phyloP scores from a whole-genome alignment of 2,329 filamentous ascomycete genomes.

The Setomelanomma holmii region DNA sequence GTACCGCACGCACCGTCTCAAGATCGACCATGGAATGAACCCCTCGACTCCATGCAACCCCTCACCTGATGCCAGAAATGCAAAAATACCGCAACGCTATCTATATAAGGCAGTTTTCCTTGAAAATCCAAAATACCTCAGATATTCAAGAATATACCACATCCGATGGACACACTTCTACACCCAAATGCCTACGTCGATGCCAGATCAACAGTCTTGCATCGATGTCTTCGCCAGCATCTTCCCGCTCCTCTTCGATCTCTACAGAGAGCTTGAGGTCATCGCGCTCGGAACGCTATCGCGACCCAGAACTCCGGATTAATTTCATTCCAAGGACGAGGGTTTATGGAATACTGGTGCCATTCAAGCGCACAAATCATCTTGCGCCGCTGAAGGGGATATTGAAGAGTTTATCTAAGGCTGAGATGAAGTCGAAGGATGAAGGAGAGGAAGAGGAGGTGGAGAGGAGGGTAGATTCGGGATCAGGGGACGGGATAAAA shows the following conservation, averaged over 20 bases:
- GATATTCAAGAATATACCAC: neutral
- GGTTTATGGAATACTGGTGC: neutral
- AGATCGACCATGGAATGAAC: neutral
- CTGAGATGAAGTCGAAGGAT: neutral
- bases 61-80: neutral
- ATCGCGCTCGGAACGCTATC: conserved; percentile 1
- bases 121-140: too few species aligned
- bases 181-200: too few species aligned
- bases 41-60: neutral
- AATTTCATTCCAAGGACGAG: conserved; percentile 3
- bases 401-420: neutral
- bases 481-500: neutral
- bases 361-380: neutral
- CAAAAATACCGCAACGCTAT: too few species aligned
- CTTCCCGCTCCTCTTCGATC: too few species aligned
- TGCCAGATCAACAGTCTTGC: too few species aligned
- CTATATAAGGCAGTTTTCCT: too few species aligned
- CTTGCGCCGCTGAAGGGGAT: neutral
- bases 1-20: neutral
- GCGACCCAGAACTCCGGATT: conserved; percentile 3
- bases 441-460: neutral
- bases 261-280: too few species aligned
- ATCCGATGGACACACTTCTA: too few species aligned
- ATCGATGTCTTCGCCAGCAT: too few species aligned
- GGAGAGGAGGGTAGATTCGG: neutral